Base-by-base conservation (phyloP, 129 eudicot species). In the Saussurea involucrata region DNA sequence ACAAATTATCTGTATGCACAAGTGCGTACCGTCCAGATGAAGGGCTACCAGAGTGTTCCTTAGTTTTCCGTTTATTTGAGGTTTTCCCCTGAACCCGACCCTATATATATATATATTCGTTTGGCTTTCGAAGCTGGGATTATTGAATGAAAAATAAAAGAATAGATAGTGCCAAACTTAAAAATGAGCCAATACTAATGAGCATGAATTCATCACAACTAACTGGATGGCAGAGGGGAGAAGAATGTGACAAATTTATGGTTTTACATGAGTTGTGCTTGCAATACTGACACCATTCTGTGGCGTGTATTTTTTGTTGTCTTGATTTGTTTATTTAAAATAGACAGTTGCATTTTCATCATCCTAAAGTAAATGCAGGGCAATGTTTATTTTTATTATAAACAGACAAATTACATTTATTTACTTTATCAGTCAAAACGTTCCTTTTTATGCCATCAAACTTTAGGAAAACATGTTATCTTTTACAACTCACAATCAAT, bases 331-430 rank as follows among this genome's bases (percentile, higher is more conserved):
- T 65, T 25, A 6, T 75, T 64, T 40, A 17, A 42, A 40, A 40
- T 27, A 32, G 22, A 6, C 5, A 66, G 70, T 69, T 70, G 37
- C n/a, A 78, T 68, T 63, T 69, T 57, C 27, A 57, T n/a, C 75
- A 78, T 78, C 81, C 76, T 33, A 78, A 78, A 55, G 61, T 58
- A 60, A 46, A 60, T 69, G 44, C 28, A 53, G 44, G 49, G 42
- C 4, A 17, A 36, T 78, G 71, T 15, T 25, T 36, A 78, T n/a
- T 36, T n/a, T 33, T 60, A 57, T 31, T 58, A 32, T 32, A 4
- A 73, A 32, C 22, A 4, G 53, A 6, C 34, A 13, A 46, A 46
- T 46, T 13, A 13, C 20, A 21, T 55, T 20, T 27, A 57, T 18
- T 32, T 53, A 73, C 34, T 71, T 15, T 37, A 69, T 58, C 33